These are phyloP conservation scores for Naganishia sp. DNA, from an alignment of 1,284 basidiomycete species.

Conservation along the genomic window DNA sequence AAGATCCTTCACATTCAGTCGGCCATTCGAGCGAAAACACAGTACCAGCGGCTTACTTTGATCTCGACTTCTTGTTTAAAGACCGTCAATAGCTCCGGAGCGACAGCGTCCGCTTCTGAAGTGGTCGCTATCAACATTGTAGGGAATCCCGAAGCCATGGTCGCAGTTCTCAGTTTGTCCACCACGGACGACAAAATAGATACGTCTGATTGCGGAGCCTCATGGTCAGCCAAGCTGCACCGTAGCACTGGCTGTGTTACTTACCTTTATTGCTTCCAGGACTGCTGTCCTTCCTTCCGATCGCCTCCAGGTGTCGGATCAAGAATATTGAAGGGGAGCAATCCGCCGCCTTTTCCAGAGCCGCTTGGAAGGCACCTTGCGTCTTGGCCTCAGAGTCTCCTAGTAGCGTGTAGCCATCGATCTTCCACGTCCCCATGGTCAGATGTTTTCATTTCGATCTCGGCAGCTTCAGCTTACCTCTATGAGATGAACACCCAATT, in stretches of 20 bases:
- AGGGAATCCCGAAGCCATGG: slow-evolving; percentile 61
- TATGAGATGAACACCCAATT: slow-evolving; percentile 65
- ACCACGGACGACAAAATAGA: slow-evolving; percentile 57
- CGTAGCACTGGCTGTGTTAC: slow-evolving; percentile 17
- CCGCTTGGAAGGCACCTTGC: slow-evolving; percentile 71
- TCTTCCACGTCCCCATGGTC: slow-evolving; percentile 57
- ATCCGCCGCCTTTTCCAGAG: slow-evolving; percentile 74
- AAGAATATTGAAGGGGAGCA: slow-evolving; percentile 86
- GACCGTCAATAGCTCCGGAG: slow-evolving; percentile 66
- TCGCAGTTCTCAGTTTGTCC: slow-evolving; percentile 54
- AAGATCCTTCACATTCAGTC: neutral
- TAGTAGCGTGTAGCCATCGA: slow-evolving; percentile 82
- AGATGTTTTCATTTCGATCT: neutral
- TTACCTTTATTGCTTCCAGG: slow-evolving; percentile 69
- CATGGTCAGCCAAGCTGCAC: slow-evolving; percentile 57
- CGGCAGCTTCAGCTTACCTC: slow-evolving; percentile 61
- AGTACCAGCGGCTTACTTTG: slow-evolving; percentile 58
- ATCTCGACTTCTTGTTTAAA: slow-evolving; percentile 88
- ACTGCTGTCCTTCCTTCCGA: slow-evolving; percentile 70
- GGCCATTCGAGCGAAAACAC: too few relatives aligned
- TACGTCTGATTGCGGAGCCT: slow-evolving; percentile 62
- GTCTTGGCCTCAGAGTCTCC: slow-evolving; percentile 79
- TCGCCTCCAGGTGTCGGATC: slow-evolving; percentile 79
- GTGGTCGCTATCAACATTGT: slow-evolving; percentile 76
- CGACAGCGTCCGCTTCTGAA: slow-evolving; percentile 67